A percentile compares a stretch with the other conserved stretches of the same genome.
These are phyloP conservation scores for Trichoderma sp. DNA, from an alignment of 2,329 filamentous ascomycete genomes.

Conservation along the genomic window DNA sequence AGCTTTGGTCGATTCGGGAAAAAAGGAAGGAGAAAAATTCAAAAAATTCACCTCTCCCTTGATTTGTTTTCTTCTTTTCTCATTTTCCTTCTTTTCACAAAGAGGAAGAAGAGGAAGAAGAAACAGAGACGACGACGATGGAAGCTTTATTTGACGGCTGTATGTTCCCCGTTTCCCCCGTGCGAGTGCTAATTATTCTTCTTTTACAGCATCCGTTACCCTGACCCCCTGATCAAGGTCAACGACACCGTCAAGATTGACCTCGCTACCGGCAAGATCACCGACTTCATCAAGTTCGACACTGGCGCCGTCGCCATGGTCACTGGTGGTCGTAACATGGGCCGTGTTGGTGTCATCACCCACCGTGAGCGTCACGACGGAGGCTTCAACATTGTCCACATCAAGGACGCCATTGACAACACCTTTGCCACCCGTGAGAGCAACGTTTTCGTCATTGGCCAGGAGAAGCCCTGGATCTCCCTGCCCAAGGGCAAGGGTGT, in stretches of 20 bases:
- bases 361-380: conserved; percentile 99
- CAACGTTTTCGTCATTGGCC: conserved; percentile 99
- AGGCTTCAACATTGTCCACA: conserved; percentile 99
- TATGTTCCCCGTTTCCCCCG: conserved; percentile 42
- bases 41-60: conserved; percentile 25
- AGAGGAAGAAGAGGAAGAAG: neutral
- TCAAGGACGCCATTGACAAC: conserved; percentile 99
- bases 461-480: conserved; percentile 98
- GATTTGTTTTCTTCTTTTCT: neutral
- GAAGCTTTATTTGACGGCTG: conserved; percentile 50
- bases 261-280: conserved; percentile 93
- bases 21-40: neutral
- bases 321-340: conserved; percentile 99
- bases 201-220: conserved; percentile 87
- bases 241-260: conserved; percentile 99
- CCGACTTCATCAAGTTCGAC: conserved; percentile 98
- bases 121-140: conserved; percentile 23
- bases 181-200: conserved; percentile 39
- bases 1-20: conserved; percentile 74
- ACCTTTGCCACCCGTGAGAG: conserved; percentile 97
- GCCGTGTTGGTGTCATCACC: conserved; percentile 99
- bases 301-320: conserved; percentile 97
- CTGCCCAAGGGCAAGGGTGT: conserved; percentile 99
- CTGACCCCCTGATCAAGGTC: conserved; percentile 97
- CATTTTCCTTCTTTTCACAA: neutral